phyloP scores from a whole-genome alignment of 352 stramenopile genomes.

The Pythium aristosporum region DNA sequence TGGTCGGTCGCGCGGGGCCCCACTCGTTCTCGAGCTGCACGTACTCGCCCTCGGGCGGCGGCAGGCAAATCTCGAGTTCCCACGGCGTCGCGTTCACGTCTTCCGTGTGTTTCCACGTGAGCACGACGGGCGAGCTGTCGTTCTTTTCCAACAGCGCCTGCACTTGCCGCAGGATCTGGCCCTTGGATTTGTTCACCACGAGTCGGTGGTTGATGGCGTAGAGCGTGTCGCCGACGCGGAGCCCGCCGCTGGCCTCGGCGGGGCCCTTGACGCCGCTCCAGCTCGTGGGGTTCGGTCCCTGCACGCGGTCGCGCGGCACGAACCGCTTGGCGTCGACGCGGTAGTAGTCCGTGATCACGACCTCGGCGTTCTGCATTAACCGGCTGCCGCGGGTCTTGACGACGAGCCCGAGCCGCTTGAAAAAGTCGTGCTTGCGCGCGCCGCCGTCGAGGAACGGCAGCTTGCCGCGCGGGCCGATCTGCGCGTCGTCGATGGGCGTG shows the following conservation, averaged over 20 bases:
- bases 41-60: slow-evolving; percentile 77
- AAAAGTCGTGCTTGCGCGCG: slow-evolving; percentile 70
- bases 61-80: slow-evolving; percentile 77
- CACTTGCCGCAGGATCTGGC: slow-evolving; percentile 81
- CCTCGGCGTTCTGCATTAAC: slow-evolving; percentile 84
- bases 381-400: slow-evolving; percentile 82
- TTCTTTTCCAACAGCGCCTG: slow-evolving; percentile 74
- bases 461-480: slow-evolving; percentile 65
- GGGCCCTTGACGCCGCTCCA: slow-evolving; percentile 76
- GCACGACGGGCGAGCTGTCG: slow-evolving; percentile 59
- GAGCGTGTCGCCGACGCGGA: slow-evolving; percentile 78
- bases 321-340: slow-evolving; percentile 77
- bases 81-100: slow-evolving; percentile 71
- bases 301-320: slow-evolving; percentile 67
- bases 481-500: slow-evolving; percentile 45
- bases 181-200: slow-evolving; percentile 87
- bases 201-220: slow-evolving; percentile 86
- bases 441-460: slow-evolving; percentile 63
- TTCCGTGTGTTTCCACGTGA: slow-evolving; percentile 85
- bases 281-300: slow-evolving; percentile 55
- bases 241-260: slow-evolving; percentile 64
- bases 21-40: slow-evolving; percentile 85
- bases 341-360: slow-evolving; percentile 81
- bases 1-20: slow-evolving; percentile 73
- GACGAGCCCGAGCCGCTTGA: slow-evolving; percentile 74